Evolutionary conservation across 345 rosid genomes (phyloP), one percentile per base, ranked within the genome.

Genomic region (Ceriops decandra): DNA sequence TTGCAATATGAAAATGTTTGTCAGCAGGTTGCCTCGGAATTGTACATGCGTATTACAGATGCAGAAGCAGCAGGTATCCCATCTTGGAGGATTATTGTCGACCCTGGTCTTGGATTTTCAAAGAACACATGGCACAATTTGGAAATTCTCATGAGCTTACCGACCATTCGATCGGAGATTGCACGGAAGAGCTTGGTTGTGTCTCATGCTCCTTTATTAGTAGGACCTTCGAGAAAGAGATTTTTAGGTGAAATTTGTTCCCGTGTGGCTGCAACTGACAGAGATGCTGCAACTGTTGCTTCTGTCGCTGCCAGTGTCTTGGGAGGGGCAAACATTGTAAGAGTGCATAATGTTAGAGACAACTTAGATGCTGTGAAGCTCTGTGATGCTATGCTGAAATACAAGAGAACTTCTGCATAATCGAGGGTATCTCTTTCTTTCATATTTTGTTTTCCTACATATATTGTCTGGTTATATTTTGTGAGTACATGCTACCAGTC

Each of bases 81-180:
- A 11, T 85, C 96, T 58, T 95, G 99, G 98, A 88, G 93, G 78
- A 82, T 95, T 66, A 85, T 95, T 52, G 75, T 84, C 21, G 96
- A 91, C 78, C 95, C 96, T 16, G 98, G 98, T 69, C 74, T 95
- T 38, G 98, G 99, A 57, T 95, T 95, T 66, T 95, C 98, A 24
- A 95, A 95, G 86, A 82, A 73, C 15, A 76, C 85, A 3, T 81
- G 84, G 69, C 86, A 95, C 5, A 91, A 88, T 77, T 63, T 95
- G 75, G 91, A 90, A 72, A 77, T 95, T 38, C 89, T 95, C 6
- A 66, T 21, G 51, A 85, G 89, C 2, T 76, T 91, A 7, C 88
- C 93, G 5, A 67, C 76, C 66, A 76, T 95, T 51, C 73, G 88
- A 30, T 78, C 78, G 58, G 88, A 91, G 75, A 79, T 91, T 66